Evolutionary conservation across 1,284 basidiomycete genomes (phyloP), one percentile per base, ranked within the genome.

Genomic region (Malassezia vespertilionis): DNA sequence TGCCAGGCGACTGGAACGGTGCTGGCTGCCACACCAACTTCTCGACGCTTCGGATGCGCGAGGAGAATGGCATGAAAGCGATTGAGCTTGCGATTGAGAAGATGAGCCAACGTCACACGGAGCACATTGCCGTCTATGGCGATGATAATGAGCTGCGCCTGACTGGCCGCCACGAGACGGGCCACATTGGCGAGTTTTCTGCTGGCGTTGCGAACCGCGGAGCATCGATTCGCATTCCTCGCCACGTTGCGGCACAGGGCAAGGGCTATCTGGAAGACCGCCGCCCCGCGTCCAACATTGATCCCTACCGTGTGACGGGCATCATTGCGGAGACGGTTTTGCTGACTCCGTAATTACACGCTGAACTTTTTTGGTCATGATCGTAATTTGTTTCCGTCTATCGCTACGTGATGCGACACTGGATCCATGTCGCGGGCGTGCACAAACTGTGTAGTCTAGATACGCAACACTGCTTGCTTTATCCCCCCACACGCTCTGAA

Each of bases 1-100:
- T 97, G 68, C 75, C 77, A 46, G 93, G 93, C 61, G 93, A 99
- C 74, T 99, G 93, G 93, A 99, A 99, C 76, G 93, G 93, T 72
- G 93, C 93, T 56, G 93, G 93, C 53, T 87, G 84, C 61, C 74
- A 74, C 68, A 74, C 73, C 65, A 73, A 73, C 62, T 72, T 60
- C 60, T 67, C 61, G 38, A 65, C 60, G 40, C 50, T 53, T 36
- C 44, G 46, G 20, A 66, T 66, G 58, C 54, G 65, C 45, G 56
- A 60, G 40, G 49, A 56, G 42, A 56, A 61, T 57, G 93, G 93
- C 69, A 88, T 91, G 77, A 86, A 91, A 76, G 73, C 76, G 60
- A 97, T 97, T 72, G 85, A 97, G 70, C 81, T 80, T 52, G 90
- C 89, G 48, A 95, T 97, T 71, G 84, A 74, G 67, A 73, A 73